These are phyloP conservation scores for Globisporangium perplexum DNA, from an alignment of 352 stramenopile genomes.

Conservation along the genomic window DNA sequence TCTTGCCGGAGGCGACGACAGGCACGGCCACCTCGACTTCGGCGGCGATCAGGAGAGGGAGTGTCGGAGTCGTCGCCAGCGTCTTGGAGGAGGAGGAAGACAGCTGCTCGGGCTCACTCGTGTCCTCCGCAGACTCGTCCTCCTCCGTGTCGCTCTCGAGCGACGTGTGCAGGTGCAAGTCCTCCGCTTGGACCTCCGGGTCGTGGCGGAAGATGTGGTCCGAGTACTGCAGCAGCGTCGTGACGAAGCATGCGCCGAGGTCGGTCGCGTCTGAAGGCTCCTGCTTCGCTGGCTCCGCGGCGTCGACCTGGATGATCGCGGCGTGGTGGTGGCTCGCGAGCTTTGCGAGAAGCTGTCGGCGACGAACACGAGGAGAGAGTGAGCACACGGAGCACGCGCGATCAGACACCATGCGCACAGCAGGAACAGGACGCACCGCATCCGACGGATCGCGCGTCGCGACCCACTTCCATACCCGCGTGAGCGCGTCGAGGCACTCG, in stretches of 20 bases:
- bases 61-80: slow-evolving; percentile 2
- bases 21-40: slow-evolving; percentile 8
- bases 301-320: slow-evolving; percentile 35
- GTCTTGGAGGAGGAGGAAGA: background rate
- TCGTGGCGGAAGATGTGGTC: slow-evolving; percentile 73
- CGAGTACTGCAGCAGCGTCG: slow-evolving; percentile 46
- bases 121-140: slow-evolving; percentile 39
- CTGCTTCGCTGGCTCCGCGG: background rate
- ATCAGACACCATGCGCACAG: too few relatives aligned
- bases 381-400: background rate
- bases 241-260: slow-evolving; percentile 53
- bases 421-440: slow-evolving; percentile 24
- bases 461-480: slow-evolving; percentile 46
- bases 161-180: slow-evolving; percentile 22
- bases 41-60: slow-evolving; percentile 9
- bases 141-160: slow-evolving; percentile 54
- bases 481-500: slow-evolving; percentile 66
- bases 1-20: background rate
- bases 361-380: background rate
- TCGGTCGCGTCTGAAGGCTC: background rate
- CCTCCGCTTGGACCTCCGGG: too few relatives aligned
- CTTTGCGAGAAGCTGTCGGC: slow-evolving; percentile 25
- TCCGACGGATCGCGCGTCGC: slow-evolving; percentile 27
- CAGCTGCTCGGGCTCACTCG: background rate
- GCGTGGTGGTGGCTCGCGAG: slow-evolving; percentile 34